Evolutionary conservation across 2,329 filamentous ascomycete species (phyloP).

Genomic region (Beauveria asiatica): DNA sequence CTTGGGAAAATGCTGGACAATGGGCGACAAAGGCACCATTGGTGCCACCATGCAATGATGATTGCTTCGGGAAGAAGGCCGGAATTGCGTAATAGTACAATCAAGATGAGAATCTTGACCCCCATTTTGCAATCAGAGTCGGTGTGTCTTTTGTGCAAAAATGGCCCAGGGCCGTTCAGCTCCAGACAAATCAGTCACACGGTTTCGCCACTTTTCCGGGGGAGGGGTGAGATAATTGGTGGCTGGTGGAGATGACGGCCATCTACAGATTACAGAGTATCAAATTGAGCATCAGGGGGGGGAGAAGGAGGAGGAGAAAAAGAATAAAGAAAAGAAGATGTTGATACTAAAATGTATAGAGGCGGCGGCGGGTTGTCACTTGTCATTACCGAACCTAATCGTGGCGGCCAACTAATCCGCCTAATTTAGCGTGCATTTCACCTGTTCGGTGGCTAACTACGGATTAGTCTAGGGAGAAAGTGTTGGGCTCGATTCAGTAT

Average conservation of each 20-base stretch:
- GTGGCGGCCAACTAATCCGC: neutral
- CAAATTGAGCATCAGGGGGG: too few species aligned
- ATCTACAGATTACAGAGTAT: too few species aligned
- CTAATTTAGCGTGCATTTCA: neutral
- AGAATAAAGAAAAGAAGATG: neutral
- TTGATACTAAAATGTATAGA: neutral
- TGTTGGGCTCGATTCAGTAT: neutral
- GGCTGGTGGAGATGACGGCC: neutral
- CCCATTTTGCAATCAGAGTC: neutral
- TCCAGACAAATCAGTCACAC: neutral
- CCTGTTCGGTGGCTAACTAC: neutral
- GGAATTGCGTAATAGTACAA: neutral
- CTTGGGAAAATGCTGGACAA: neutral
- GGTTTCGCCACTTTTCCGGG: neutral
- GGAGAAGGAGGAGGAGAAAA: too few species aligned
- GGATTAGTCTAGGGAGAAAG: neutral
- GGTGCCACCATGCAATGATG: neutral
- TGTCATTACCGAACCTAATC: constrained; percentile 2
- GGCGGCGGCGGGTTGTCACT: neutral
- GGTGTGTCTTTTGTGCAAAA: neutral
- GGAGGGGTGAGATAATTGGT: neutral
- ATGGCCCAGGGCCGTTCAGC: neutral
- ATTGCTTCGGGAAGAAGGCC: neutral
- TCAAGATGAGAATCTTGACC: neutral
- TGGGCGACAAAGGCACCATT: neutral